phyloP scores from a whole-genome alignment of 306 rosid genomes.

The Lathyrus sativus region DNA sequence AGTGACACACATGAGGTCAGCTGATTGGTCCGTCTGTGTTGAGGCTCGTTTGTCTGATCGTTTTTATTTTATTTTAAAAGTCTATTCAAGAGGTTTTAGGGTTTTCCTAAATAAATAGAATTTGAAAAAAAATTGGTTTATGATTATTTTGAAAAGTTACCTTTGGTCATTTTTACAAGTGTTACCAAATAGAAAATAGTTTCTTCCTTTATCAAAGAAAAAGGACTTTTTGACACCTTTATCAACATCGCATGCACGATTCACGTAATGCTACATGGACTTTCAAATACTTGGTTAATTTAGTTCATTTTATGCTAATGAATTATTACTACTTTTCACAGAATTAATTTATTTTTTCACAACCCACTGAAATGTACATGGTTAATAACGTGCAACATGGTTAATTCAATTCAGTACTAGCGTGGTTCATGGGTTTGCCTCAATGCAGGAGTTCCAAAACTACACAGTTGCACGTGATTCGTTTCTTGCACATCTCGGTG shows the following conservation, averaged over 20 bases:
- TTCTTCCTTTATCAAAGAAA: conserved; percentile 8
- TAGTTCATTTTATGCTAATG: not conserved
- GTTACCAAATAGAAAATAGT: not conserved
- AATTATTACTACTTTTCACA: conserved; percentile 10
- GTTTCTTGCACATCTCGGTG: conserved; percentile 95
- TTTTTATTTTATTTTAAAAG: not conserved
- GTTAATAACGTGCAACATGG: not conserved
- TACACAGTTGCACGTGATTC: conserved; percentile 94
- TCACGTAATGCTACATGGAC: not conserved
- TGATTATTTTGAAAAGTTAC: not conserved
- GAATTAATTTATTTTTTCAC: conserved; percentile 18
- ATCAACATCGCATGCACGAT: not conserved
- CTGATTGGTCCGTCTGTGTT: conserved; percentile 27
- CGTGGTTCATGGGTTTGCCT: conserved; percentile 26
- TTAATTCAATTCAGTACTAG: conserved; percentile 6
- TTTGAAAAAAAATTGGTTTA: not conserved
- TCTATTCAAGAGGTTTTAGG: not conserved
- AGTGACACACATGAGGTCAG: conserved; percentile 78
- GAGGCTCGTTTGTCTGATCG: not conserved
- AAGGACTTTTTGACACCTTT: not conserved
- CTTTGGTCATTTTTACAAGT: not conserved
- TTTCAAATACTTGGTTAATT: not conserved
- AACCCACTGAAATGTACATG: not conserved
- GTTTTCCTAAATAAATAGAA: not conserved
- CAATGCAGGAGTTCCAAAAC: conserved; percentile 79